Conservation (phyloP, 345 rosid genomes). For the Hibiscus trionum region DNA sequence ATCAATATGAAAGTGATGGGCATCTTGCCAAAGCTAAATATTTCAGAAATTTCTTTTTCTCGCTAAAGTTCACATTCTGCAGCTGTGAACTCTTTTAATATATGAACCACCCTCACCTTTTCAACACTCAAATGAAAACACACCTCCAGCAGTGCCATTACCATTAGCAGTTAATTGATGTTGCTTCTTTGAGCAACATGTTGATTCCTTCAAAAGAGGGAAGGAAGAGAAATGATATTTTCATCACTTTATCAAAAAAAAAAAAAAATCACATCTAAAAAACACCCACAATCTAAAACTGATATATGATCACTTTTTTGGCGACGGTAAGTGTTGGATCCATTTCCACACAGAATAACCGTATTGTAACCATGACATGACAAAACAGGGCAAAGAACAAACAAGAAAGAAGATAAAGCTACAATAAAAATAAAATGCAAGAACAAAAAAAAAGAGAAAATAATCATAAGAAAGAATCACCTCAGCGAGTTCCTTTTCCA, state of each 20-base stretch:
- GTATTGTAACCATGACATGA: background rate
- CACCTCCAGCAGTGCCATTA: slow-evolving; percentile 42
- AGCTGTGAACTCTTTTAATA: slow-evolving; percentile 30
- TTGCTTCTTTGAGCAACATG: slow-evolving; percentile 57
- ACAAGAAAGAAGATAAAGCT: background rate
- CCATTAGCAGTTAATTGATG: slow-evolving; percentile 49
- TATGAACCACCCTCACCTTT: slow-evolving; percentile 57
- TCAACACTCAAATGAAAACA: slow-evolving; percentile 36
- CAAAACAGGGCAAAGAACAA: background rate
- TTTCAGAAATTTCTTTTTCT: slow-evolving; percentile 29
- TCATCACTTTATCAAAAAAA: slow-evolving; percentile 22
- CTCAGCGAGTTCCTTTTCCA: slow-evolving; percentile 89
- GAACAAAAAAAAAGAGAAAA: background rate
- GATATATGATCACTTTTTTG: background rate
- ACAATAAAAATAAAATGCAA: background rate
- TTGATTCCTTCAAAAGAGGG: slow-evolving; percentile 59
- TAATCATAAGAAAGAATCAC: slow-evolving; percentile 27
- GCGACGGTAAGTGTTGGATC: background rate
- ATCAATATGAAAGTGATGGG: slow-evolving; percentile 78
- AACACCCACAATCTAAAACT: slow-evolving; percentile 14
- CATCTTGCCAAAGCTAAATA: slow-evolving; percentile 41
- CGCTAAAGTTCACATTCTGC: slow-evolving; percentile 26
- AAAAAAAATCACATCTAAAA: slow-evolving; percentile 27
- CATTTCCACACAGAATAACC: slow-evolving; percentile 9
- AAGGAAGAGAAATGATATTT: slow-evolving; percentile 38